phyloP scores from a whole-genome alignment of 345 rosid species.

The Brassica nigra region DNA sequence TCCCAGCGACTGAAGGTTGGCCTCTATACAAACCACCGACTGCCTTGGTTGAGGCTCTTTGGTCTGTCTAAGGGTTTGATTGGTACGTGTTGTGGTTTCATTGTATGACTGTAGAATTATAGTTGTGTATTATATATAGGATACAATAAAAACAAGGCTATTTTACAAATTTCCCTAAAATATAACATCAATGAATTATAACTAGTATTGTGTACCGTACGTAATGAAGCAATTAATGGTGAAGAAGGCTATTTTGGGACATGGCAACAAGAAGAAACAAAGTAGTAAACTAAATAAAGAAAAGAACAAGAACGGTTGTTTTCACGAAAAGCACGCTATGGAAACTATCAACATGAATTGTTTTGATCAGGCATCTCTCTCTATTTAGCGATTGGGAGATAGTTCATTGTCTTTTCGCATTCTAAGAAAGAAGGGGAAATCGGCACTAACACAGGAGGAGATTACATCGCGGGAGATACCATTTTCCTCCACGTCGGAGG shows the following conservation, averaged over 20 bases:
- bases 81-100: too few species aligned
- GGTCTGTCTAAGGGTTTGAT: too few species aligned
- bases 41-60: too few species aligned
- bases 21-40: too few species aligned
- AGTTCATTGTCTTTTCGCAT: neutral
- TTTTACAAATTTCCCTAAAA: too few species aligned
- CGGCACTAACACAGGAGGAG: conserved; percentile 14
- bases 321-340: conserved; percentile 28
- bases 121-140: too few species aligned
- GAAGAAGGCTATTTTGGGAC: neutral
- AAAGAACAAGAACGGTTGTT: conserved; percentile 26
- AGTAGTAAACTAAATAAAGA: conserved; percentile 16
- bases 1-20: too few species aligned
- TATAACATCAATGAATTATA: neutral
- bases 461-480: neutral
- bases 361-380: neutral
- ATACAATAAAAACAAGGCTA: too few species aligned
- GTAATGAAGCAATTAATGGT: neutral
- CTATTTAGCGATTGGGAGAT: conserved; percentile 13
- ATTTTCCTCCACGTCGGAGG: conserved; percentile 24
- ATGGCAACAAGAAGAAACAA: conserved; percentile 1
- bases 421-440: neutral
- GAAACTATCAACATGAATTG: conserved; percentile 1
- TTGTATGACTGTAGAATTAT: too few species aligned
- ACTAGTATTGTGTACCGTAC: neutral